Percentiles rank a stretch among this genome's conserved stretches.
Conservation (phyloP, 1,284 basidiomycete genomes). For the Sporisorium graminicola region DNA sequence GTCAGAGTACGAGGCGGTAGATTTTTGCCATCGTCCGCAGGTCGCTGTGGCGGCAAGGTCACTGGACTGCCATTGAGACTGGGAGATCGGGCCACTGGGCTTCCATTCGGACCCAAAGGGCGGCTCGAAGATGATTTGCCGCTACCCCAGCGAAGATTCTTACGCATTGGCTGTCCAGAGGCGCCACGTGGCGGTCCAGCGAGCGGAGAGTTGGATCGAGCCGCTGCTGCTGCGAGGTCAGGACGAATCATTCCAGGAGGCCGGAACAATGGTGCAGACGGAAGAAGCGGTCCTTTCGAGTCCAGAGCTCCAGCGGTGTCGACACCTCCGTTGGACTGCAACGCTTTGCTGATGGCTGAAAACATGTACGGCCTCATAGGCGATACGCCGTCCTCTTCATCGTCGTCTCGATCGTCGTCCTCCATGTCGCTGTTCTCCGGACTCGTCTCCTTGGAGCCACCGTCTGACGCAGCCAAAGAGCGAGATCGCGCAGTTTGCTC, state of each 20-base stretch:
- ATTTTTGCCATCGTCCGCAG: constrained; percentile 11
- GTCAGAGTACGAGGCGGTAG: constrained; percentile 1
- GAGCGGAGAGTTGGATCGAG: constrained; percentile 50
- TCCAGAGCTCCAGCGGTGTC: constrained; percentile 14
- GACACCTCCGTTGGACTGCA: constrained; percentile 33
- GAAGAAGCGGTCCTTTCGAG: constrained; percentile 35
- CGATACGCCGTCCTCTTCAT: constrained; percentile 17
- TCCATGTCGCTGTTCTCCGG: constrained; percentile 40
- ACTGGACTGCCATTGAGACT: constrained; percentile 37
- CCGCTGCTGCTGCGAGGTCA: constrained; percentile 40
- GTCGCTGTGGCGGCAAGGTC: constrained; percentile 7
- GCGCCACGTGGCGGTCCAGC: constrained; percentile 50
- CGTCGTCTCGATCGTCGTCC: constrained; percentile 33
- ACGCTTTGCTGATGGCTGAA: constrained; percentile 45
- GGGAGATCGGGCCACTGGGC: constrained; percentile 32
- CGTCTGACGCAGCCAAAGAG: constrained; percentile 35
- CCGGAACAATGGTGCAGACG: constrained; percentile 31
- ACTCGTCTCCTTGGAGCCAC: constrained; percentile 27
- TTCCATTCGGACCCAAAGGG: constrained; percentile 44
- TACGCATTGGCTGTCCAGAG: constrained; percentile 63
- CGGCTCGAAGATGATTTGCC: constrained; percentile 64
- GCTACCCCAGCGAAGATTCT: constrained; percentile 66
- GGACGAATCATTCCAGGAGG: constrained; percentile 32
- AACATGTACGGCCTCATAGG: constrained; percentile 43
- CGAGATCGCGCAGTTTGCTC: constrained; percentile 32